Base-by-base conservation (phyloP, 169 alveolate genomes). In the Blepharisma undulans region DNA sequence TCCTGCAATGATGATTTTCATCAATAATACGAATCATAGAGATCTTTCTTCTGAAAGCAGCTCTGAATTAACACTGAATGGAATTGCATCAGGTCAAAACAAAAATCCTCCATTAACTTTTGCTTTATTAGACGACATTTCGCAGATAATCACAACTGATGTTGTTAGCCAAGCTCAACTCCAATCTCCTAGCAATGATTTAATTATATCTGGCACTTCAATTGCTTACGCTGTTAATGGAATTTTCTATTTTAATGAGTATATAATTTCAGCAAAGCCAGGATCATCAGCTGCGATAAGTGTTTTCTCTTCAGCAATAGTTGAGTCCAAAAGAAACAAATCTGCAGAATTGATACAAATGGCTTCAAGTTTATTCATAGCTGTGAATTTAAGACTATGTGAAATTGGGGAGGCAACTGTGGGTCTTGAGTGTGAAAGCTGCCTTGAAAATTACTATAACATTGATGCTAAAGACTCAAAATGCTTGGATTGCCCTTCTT, bases 401-500 rank as follows among this genome's bases (percentile, higher is more conserved):
- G 6, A 84, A 8, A 10, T 84, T 33, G 89, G 77, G 0, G 89
- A 59, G n/a, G 30, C 22, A 0, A 22, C 34, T 1, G 77, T 22
- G 1, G 36, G 36, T 22, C 22, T 33, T 21, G 79, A 34, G 27
- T 84, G 89, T 10, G 60, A 84, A 84, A 22, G 34, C 27, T 84
- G 89, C 77, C 79, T 22, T 25, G 19, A 29, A 33, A 30, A 30
- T 21, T 21, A 32, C 32, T 84, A 84, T 30, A 84, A 76, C n/a
- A 33, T 84, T n/a, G 29, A 22, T 84, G 10, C 16, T 48, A 21
- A 36, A 36, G 10, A 84, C 8, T 19, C 74, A 10, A 48, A 48
- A 36, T 82, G 89, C 76, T 34, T 19, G 2, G 72, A 34, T n/a
- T 82, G 89, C 33, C 89, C 89, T 36, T 22, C 78, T 82, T 72